Evolutionary conservation across 495 filamentous ascomycete genomes (phyloP).

Genomic region (Podospora anserina): DNA sequence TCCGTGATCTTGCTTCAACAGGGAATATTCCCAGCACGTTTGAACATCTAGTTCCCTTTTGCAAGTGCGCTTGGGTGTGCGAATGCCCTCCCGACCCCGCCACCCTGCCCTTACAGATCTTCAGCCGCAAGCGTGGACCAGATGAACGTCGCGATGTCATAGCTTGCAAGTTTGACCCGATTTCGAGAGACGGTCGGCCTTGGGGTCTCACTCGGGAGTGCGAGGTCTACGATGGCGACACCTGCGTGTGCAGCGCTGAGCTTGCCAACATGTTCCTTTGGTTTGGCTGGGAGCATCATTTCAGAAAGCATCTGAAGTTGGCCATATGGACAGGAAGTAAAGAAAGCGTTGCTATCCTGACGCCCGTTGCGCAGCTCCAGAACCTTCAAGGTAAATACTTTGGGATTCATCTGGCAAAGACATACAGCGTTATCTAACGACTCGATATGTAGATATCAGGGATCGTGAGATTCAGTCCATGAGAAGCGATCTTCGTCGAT

Average conservation of each 20-base stretch:
- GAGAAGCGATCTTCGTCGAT: no score
- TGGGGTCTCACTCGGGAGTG: neutral
- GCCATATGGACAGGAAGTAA: neutral
- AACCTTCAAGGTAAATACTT: neutral
- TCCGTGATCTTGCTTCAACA: neutral
- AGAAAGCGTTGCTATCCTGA: neutral
- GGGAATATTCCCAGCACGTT: neutral
- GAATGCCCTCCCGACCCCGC: neutral
- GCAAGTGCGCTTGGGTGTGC: conserved; percentile 1
- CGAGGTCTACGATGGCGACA: neutral
- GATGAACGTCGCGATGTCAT: neutral
- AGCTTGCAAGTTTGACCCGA: neutral
- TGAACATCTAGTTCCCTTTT: neutral
- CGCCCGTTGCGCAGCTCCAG: neutral
- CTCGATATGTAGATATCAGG: no score
- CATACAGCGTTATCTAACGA: no score
- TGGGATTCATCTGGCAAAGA: neutral
- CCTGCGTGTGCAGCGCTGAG: neutral
- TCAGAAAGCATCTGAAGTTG: neutral
- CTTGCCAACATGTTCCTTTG: neutral
- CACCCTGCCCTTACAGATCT: neutral
- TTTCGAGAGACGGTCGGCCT: neutral
- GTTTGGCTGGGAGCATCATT: neutral
- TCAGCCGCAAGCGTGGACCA: neutral
- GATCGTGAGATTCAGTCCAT: no score